Percentiles rank a stretch among this genome's conserved stretches.
These are phyloP conservation scores for Colletotrichum lentis DNA, from an alignment of 2,329 filamentous ascomycete genomes.

Conservation along the genomic window DNA sequence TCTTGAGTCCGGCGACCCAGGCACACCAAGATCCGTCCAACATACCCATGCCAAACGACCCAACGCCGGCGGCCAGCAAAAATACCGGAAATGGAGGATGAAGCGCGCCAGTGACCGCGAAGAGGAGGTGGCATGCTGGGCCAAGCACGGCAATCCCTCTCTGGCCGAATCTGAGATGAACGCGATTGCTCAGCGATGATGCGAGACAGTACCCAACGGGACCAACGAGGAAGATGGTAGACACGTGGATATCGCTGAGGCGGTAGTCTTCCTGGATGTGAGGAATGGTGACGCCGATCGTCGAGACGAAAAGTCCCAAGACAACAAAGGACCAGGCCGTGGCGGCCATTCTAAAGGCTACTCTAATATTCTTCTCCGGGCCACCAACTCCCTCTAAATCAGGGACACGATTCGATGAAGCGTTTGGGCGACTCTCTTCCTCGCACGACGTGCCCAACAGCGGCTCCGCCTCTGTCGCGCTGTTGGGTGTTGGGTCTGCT, in stretches of 20 bases:
- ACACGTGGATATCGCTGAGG: slow-evolving; percentile 54
- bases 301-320: slow-evolving; percentile 43
- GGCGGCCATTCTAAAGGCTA: slow-evolving; percentile 2
- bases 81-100: slow-evolving; percentile 76
- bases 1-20: slow-evolving; percentile 52
- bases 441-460: not conserved
- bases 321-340: slow-evolving; percentile 37
- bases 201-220: slow-evolving; percentile 55
- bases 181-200: slow-evolving; percentile 49
- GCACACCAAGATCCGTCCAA: slow-evolving; percentile 56
- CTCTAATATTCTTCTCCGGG: not conserved
- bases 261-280: slow-evolving; percentile 51
- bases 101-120: slow-evolving; percentile 69
- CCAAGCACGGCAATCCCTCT: slow-evolving; percentile 56
- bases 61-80: slow-evolving; percentile 68
- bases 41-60: slow-evolving; percentile 51
- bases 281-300: slow-evolving; percentile 43
- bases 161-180: slow-evolving; percentile 66
- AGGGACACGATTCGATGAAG: no score
- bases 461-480: not conserved
- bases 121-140: slow-evolving; percentile 53
- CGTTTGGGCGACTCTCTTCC: not conserved
- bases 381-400: not conserved
- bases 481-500: no score
- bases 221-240: slow-evolving; percentile 54